Evolutionary conservation across 441 rosid genomes (phyloP).

Genomic region (Adansonia rubrostipa): DNA sequence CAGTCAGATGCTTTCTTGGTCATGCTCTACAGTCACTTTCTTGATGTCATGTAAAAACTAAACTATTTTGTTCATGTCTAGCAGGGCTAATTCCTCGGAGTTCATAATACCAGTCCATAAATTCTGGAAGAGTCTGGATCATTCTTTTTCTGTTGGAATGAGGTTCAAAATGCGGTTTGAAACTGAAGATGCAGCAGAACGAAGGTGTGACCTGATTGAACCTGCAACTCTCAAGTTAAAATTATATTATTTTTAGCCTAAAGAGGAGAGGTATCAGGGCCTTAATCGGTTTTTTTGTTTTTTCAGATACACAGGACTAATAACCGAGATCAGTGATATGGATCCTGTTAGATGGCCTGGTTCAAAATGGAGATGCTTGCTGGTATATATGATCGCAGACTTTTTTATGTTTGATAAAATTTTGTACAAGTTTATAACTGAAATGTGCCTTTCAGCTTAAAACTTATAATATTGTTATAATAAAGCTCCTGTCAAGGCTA

Average conservation of each 20-base stretch:
- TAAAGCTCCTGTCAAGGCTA: neutral
- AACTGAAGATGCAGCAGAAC: constrained; percentile 85
- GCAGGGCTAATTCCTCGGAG: constrained; percentile 75
- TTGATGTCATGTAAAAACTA: neutral
- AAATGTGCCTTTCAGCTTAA: neutral
- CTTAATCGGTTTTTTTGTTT: constrained; percentile 19
- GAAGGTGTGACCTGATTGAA: constrained; percentile 59
- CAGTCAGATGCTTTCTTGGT: neutral
- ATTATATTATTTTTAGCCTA: neutral
- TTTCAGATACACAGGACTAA: constrained; percentile 72
- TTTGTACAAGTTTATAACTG: neutral
- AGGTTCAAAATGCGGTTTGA: constrained; percentile 83
- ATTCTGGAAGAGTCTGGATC: constrained; percentile 73
- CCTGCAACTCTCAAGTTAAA: constrained; percentile 2
- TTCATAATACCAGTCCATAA: constrained; percentile 71
- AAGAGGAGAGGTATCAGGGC: neutral
- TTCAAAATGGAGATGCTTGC: constrained; percentile 93
- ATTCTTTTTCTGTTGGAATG: constrained; percentile 74
- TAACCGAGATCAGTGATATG: constrained; percentile 72
- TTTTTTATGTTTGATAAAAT: neutral
- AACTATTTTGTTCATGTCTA: constrained; percentile 14
- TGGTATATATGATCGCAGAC: constrained; percentile 46
- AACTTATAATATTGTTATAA: neutral
- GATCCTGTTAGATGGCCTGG: constrained; percentile 93
- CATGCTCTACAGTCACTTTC: neutral